Base-by-base conservation (phyloP, 352 stramenopile species). In the Pelagophyceae sp. region DNA sequence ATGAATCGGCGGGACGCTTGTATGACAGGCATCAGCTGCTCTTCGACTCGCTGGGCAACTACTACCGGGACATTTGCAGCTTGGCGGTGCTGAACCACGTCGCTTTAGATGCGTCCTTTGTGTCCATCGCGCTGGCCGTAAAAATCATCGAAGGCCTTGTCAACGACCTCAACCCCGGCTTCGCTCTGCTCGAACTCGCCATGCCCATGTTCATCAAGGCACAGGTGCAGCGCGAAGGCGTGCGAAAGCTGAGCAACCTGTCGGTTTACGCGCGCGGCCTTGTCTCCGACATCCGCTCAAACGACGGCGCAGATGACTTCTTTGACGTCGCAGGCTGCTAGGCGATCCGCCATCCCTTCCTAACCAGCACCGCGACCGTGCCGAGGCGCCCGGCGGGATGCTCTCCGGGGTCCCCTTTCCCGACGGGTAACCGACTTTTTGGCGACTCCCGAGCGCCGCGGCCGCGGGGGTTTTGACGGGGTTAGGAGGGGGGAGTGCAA, bases 141-240 rank as follows among this genome's bases (percentile, higher is more conserved):
- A 93, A 93, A 60, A 94, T 98, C 71, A 89, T 97, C 64, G 93
- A 98, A 80, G 92, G 91, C 25, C 87, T 97, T 38, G 93, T 91
- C 0, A 85, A 88, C 17, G 88, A 92, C 38, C 80, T 98, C 11
- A 90, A 97, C 82, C 92, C 92, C 23, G 89, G 96, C 45, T 90
- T 98, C 65, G 84, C 93, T 31, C 88, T 97, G 54, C 80, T 96
- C 38, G 81, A 85, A 19, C 86, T 96, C 0, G 92, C 94, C 1
- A 80, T 97, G 71, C 92, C 92, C 5, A 93, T 98, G 80, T 92
- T 98, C 70, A 84, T 93, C 3, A 91, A 97, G 80, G 93, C 91
- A 61, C 88, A 96, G 77, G 70, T 96, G 61, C 93, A 93, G 80
- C 91, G 95, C 76, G 83, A 76, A 40, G 38, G 51, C 17, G 40